Evolutionary conservation across 176 grass and related monocot species (phyloP), one percentile per base, ranked within the genome.

Genomic region (Eleusine indica): DNA sequence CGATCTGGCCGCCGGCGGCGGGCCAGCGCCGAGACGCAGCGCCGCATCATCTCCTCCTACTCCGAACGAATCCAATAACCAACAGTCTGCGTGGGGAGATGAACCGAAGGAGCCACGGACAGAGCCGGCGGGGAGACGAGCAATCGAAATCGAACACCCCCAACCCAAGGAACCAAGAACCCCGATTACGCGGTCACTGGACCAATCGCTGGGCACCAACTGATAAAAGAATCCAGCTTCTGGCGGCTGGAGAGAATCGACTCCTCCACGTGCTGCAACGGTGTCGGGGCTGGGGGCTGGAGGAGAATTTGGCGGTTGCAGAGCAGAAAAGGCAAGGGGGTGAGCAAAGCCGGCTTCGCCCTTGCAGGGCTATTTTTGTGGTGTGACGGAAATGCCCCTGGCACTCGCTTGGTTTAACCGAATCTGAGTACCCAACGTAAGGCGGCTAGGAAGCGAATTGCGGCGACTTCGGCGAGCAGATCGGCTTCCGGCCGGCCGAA

Each of bases 11-110:
- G 56, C 1, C 75, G 68, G 0, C 68, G 57, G 76, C 57, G 76
- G 84, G 57, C 44, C n/a, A 86, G 69, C 68, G 51, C 57, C 43
- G 44, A 73, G 68, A 80, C 57, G 68, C 44, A 80, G 22, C 84
- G 76, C 57, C 57, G 76, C 76, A 79, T 40, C 68, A 80, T 86
- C 42, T 25, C 53, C 56, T 15, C 19, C 48, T 47, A 44, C 19
- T 48, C 51, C 28, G 9, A 68, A 11, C 16, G 3, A 56, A 44
- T n/a, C 17, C 49, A 22, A 14, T 10, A n/a, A 37, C 47, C 19
- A 64, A 69, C 39, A 69, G 32, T 2, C 44, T 47, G 44, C 32
- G 13, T 38, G 56, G 21, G 69, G 18, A 64, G 56, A 76, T 30
- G 19, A 48, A 28, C 14, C 51, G 13, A 25, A 29, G 41, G 21